Conservation (phyloP, 2,329 filamentous ascomycete species). For the Xenoacremonium recifei region DNA sequence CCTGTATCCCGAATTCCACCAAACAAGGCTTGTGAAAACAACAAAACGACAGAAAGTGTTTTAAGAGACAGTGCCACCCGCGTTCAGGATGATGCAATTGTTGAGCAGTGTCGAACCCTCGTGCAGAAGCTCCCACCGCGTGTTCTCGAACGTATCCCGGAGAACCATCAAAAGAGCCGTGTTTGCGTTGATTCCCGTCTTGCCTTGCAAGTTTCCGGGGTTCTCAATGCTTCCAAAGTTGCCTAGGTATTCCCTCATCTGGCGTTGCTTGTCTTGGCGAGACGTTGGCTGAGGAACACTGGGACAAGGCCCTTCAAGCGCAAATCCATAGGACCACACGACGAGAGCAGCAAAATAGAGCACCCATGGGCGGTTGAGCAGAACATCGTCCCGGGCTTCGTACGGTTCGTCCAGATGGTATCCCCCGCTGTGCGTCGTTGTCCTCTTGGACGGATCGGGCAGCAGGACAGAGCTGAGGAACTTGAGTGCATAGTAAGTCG, state of each 20-base stretch:
- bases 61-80: slow-evolving; percentile 28
- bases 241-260: slow-evolving; percentile 78
- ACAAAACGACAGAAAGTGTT: neutral
- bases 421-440: slow-evolving; percentile 36
- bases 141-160: slow-evolving; percentile 75
- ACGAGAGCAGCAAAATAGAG: slow-evolving; percentile 90
- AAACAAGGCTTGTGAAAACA: too few relatives aligned
- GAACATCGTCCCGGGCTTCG: slow-evolving; percentile 80
- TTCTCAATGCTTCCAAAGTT: slow-evolving; percentile 69
- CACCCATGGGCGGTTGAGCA: slow-evolving; percentile 92
- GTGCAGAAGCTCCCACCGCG: slow-evolving; percentile 87
- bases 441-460: slow-evolving; percentile 40
- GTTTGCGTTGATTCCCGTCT: slow-evolving; percentile 78
- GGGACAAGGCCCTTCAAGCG: slow-evolving; percentile 75
- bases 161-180: slow-evolving; percentile 79
- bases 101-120: slow-evolving; percentile 79
- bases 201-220: slow-evolving; percentile 73
- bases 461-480: slow-evolving; percentile 85
- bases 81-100: slow-evolving; percentile 66
- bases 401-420: slow-evolving; percentile 57
- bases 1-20: too few relatives aligned
- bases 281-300: slow-evolving; percentile 51
- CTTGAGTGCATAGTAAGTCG: slow-evolving; percentile 86
- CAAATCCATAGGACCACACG: slow-evolving; percentile 93
- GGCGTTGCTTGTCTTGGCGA: slow-evolving; percentile 64